A percentile compares a stretch with the other conserved stretches of the same genome.
These are phyloP conservation scores for Whalleya microplaca DNA, from an alignment of 2,329 filamentous ascomycete species.

Conservation along the genomic window DNA sequence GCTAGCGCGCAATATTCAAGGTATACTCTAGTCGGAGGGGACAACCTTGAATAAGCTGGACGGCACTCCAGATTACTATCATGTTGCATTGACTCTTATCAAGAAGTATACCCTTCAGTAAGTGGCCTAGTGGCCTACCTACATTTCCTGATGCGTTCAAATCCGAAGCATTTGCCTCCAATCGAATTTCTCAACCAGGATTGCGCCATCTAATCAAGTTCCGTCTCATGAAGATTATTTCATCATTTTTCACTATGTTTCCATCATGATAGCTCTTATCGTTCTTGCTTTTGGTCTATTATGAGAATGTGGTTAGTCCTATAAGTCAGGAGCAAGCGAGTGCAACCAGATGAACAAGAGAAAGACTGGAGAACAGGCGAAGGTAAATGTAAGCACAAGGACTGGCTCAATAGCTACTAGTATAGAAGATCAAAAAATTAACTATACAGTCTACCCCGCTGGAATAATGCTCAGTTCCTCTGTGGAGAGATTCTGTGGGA, in stretches of 20 bases:
- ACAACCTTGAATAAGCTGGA: constrained; percentile 34
- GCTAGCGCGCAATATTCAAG: background rate
- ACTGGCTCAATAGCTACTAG: too few species aligned
- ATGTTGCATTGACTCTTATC: constrained; percentile 41
- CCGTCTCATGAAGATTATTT: constrained; percentile 56
- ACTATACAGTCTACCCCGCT: too few species aligned
- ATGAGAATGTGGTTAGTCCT: too few species aligned
- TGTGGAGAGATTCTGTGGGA: too few species aligned
- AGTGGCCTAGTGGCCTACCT: background rate
- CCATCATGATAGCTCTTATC: constrained; percentile 56
- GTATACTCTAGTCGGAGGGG: background rate
- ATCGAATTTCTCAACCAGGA: constrained; percentile 55
- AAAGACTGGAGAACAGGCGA: too few species aligned
- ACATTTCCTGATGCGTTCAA: constrained; percentile 33
- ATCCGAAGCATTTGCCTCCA: constrained; percentile 65
- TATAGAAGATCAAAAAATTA: too few species aligned
- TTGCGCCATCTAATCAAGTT: constrained; percentile 47
- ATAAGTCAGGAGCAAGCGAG: too few species aligned
- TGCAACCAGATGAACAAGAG: too few species aligned
- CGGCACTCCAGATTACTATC: constrained; percentile 40
- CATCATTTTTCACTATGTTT: constrained; percentile 55
- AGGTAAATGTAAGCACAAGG: too few species aligned
- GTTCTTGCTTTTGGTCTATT: too few species aligned
- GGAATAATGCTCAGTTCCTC: too few species aligned
- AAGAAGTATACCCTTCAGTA: constrained; percentile 31